Evolutionary conservation across 768 basidiomycete species (phyloP).

Genomic region (Termitomyces sp.): DNA sequence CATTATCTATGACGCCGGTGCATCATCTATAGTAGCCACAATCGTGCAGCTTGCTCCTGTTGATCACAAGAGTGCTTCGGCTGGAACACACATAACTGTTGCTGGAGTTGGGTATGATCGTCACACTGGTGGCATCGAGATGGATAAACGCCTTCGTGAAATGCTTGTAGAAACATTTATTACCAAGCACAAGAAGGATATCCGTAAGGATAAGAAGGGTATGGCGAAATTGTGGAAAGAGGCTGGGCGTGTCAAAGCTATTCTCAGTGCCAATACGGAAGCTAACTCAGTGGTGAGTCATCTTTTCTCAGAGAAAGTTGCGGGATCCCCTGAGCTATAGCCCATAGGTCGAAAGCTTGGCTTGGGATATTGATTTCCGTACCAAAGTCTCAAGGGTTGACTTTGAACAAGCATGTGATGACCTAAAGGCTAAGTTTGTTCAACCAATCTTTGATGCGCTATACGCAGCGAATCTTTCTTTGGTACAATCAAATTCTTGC

Average conservation of each 20-base stretch:
- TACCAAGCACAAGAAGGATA: conserved; percentile 58
- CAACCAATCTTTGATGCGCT: conserved; percentile 75
- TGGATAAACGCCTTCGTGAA: conserved; percentile 80
- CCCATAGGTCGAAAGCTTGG: conserved; percentile 75
- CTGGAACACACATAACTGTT: conserved; percentile 69
- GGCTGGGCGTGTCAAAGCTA: conserved; percentile 82
- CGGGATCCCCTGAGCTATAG: conserved; percentile 1
- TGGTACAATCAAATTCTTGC: conserved; percentile 38
- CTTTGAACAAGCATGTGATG: conserved; percentile 73
- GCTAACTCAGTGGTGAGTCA: conserved; percentile 59
- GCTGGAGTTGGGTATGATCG: conserved; percentile 82
- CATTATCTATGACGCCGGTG: conserved; percentile 92
- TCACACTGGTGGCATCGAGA: conserved; percentile 69
- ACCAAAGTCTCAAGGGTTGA: conserved; percentile 66
- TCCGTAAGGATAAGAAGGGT: conserved; percentile 70
- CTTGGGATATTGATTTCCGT: conserved; percentile 88
- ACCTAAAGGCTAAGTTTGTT: conserved; percentile 57
- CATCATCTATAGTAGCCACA: conserved; percentile 74
- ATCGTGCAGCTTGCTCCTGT: conserved; percentile 61
- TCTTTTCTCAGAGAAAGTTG: background rate
- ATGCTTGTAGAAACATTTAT: conserved; percentile 75
- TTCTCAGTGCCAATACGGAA: conserved; percentile 90
- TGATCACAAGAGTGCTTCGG: conserved; percentile 44
- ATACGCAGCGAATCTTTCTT: conserved; percentile 52
- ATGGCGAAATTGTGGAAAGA: conserved; percentile 96